These are phyloP conservation scores for Senna siamea DNA, from an alignment of 306 rosid species.

Conservation along the genomic window DNA sequence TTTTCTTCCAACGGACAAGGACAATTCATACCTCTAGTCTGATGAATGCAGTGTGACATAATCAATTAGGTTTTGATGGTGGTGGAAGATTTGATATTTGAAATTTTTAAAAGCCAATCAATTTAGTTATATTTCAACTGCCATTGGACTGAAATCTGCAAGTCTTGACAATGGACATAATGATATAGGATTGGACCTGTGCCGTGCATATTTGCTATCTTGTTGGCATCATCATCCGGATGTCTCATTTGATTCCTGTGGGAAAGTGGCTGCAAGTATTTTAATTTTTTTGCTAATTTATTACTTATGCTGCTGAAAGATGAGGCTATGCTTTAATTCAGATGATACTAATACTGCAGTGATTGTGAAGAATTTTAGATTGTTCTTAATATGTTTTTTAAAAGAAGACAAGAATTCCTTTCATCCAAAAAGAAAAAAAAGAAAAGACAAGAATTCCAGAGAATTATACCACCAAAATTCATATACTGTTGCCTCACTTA, in stretches of 20 bases:
- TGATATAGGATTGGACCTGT: slow-evolving; percentile 9
- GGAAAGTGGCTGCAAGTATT: background rate
- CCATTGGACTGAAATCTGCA: background rate
- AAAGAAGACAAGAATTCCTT: slow-evolving; percentile 3
- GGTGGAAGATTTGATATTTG: background rate
- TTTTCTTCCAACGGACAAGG: too few relatives aligned
- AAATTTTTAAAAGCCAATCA: background rate
- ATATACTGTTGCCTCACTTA: background rate
- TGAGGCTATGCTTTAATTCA: background rate
- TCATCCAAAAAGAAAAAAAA: too few relatives aligned
- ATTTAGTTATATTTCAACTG: background rate
- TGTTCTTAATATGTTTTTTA: background rate
- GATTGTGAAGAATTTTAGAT: background rate
- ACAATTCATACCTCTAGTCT: background rate
- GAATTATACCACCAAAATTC: background rate
- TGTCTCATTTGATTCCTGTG: background rate
- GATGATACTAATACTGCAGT: background rate
- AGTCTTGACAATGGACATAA: background rate
- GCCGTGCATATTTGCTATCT: background rate
- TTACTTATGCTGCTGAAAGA: slow-evolving; percentile 14
- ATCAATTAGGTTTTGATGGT: background rate
- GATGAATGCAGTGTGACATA: slow-evolving; percentile 10
- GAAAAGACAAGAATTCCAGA: too few relatives aligned
- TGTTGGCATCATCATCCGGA: background rate
- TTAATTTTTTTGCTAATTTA: background rate